Evolutionary conservation across 768 basidiomycete genomes (phyloP).

Genomic region (Suillus variegatus): DNA sequence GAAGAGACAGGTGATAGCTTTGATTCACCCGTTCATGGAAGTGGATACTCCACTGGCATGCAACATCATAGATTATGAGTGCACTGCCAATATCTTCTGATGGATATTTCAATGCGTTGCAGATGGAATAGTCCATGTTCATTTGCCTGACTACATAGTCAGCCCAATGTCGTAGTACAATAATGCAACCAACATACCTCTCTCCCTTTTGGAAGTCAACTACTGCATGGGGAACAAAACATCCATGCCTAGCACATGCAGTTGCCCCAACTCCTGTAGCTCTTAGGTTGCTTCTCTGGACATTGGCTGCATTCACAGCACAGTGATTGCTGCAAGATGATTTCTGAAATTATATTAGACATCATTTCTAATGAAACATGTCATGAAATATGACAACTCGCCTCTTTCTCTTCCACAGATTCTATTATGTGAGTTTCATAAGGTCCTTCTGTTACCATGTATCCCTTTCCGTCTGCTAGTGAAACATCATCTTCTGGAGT

Average conservation of each 20-base stretch:
- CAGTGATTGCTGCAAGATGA: conserved; percentile 15
- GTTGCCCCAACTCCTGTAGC: conserved; percentile 31
- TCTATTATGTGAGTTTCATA: not conserved
- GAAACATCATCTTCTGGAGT: conserved; percentile 17
- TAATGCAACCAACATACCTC: conserved; percentile 13
- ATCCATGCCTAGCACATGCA: conserved; percentile 34
- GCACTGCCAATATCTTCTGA: not conserved
- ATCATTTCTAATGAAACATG: not conserved
- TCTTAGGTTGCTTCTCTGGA: conserved; percentile 7
- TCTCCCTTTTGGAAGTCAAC: conserved; percentile 37
- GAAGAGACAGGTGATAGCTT: not conserved
- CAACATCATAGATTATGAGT: conserved; percentile 30
- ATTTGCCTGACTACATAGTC: conserved; percentile 20
- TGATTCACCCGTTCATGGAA: conserved; percentile 10
- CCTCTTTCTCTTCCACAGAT: not conserved
- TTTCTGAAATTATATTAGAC: conserved; percentile 10
- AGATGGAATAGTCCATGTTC: conserved; percentile 31
- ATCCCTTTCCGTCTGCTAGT: conserved; percentile 15
- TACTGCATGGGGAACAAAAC: conserved; percentile 28
- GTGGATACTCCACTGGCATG: conserved; percentile 26
- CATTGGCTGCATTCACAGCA: too few relatives aligned
- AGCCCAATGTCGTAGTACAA: not conserved
- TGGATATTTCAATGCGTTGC: conserved; percentile 20
- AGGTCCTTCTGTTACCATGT: not conserved
- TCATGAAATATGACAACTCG: not conserved